phyloP scores from a whole-genome alignment of 1,284 basidiomycete genomes.

The Golubevia sp. region DNA sequence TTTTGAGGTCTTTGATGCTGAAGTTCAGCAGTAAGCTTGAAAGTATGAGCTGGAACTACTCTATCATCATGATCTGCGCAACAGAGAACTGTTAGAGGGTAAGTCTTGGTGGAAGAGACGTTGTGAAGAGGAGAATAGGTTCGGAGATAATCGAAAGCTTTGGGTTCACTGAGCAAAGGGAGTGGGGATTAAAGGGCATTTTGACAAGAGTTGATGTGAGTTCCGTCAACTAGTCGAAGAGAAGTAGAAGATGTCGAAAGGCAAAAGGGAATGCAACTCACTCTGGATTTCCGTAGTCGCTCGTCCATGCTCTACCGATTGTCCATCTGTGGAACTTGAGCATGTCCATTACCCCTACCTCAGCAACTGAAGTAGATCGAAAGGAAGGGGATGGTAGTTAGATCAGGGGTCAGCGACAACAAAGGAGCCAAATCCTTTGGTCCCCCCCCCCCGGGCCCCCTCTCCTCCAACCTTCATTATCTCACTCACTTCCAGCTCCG shows the following conservation, averaged over 20 bases:
- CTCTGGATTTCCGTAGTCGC: conserved; percentile 82
- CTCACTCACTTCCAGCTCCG: too few relatives aligned
- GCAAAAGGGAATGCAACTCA: too few relatives aligned
- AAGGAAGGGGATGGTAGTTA: neutral
- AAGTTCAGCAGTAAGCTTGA: conserved; percentile 57
- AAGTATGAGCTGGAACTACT: conserved; percentile 52
- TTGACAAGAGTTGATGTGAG: too few relatives aligned
- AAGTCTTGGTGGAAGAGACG: conserved; percentile 36
- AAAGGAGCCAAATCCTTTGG: too few relatives aligned
- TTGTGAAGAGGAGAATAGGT: conserved; percentile 56
- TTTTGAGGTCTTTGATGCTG: conserved; percentile 42
- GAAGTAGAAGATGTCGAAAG: too few relatives aligned
- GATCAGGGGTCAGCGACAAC: too few relatives aligned
- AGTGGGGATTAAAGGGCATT: too few relatives aligned
- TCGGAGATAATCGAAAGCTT: conserved; percentile 49
- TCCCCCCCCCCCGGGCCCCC: too few relatives aligned
- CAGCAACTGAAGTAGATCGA: neutral
- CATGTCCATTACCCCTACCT: neutral
- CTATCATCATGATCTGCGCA: conserved; percentile 58
- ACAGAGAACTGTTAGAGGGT: conserved; percentile 48
- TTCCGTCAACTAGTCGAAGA: too few relatives aligned
- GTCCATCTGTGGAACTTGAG: conserved; percentile 21
- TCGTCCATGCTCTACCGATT: conserved; percentile 75
- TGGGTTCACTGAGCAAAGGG: too few relatives aligned
- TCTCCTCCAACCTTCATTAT: too few relatives aligned